A percentile compares a stretch with the other conserved stretches of the same genome.
Evolutionary conservation across 768 basidiomycete species (phyloP).

Genomic region (Suillus weaverae): DNA sequence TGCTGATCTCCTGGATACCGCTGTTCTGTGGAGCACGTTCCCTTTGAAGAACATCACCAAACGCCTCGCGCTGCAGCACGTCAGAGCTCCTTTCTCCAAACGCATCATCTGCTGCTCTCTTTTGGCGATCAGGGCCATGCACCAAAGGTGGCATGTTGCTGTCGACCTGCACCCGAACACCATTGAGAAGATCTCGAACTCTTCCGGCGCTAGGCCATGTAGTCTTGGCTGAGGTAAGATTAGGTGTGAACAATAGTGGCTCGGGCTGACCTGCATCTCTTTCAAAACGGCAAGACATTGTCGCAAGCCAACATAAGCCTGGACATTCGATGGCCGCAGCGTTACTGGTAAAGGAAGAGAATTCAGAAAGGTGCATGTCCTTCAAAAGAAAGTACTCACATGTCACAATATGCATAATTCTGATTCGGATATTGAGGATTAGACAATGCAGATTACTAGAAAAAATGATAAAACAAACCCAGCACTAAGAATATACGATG

Average conservation of each 20-base stretch:
- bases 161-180: slow-evolving; percentile 58
- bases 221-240: slow-evolving; percentile 37
- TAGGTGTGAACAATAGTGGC: slow-evolving; percentile 8
- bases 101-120: slow-evolving; percentile 61
- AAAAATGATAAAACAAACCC: slow-evolving; percentile 49
- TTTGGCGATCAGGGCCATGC: slow-evolving; percentile 46
- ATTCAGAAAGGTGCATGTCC: slow-evolving; percentile 11
- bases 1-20: slow-evolving; percentile 64
- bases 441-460: not conserved
- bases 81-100: slow-evolving; percentile 58
- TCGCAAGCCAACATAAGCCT: slow-evolving; percentile 64
- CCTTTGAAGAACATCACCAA: slow-evolving; percentile 27
- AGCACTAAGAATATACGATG: slow-evolving; percentile 68
- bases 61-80: slow-evolving; percentile 43
- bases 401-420: slow-evolving; percentile 80
- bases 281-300: slow-evolving; percentile 64
- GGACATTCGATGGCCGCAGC: slow-evolving; percentile 67
- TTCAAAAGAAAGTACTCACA: slow-evolving; percentile 40
- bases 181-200: slow-evolving; percentile 65
- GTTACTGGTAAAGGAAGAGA: slow-evolving; percentile 48
- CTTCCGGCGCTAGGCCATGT: slow-evolving; percentile 73
- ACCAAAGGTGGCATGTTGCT: slow-evolving; percentile 37
- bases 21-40: slow-evolving; percentile 23
- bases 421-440: slow-evolving; percentile 25
- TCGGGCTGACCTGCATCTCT: slow-evolving; percentile 59